A percentile compares a stretch with the other conserved stretches of the same genome.
phyloP scores from a whole-genome alignment of 2,329 filamentous ascomycete species.

The Leptographium procerum region DNA sequence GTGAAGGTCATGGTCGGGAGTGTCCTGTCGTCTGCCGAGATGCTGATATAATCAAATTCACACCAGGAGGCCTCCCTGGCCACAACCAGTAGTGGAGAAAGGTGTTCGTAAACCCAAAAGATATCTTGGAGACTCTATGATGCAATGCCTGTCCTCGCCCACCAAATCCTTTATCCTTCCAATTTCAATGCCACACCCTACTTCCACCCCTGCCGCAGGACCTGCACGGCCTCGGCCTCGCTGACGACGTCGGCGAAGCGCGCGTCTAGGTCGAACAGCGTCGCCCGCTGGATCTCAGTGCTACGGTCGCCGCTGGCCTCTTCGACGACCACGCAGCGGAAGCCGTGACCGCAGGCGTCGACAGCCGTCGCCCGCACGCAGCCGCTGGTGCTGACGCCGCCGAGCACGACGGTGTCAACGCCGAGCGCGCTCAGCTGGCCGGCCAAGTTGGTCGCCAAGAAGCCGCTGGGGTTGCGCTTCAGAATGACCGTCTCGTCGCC shows the following conservation, averaged over 20 bases:
- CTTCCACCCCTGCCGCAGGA: slow-evolving; percentile 14
- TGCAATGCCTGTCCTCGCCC: too few relatives aligned
- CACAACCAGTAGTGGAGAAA: too few relatives aligned
- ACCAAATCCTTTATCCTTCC: too few relatives aligned
- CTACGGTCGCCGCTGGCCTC: slow-evolving; percentile 31
- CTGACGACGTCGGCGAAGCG: slow-evolving; percentile 34
- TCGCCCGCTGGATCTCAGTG: slow-evolving; percentile 29
- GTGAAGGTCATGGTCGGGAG: too few relatives aligned
- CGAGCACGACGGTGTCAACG: slow-evolving; percentile 31
- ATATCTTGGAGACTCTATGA: too few relatives aligned
- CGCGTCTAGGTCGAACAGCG: slow-evolving; percentile 32
- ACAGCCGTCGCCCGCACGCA: slow-evolving; percentile 32
- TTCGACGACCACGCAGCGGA: slow-evolving; percentile 32
- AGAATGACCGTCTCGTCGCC: slow-evolving; percentile 24
- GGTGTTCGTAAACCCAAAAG: too few relatives aligned
- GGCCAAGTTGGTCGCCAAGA: slow-evolving; percentile 32
- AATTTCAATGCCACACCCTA: background rate
- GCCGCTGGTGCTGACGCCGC: slow-evolving; percentile 33
- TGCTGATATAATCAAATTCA: too few relatives aligned
- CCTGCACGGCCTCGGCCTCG: slow-evolving; percentile 27
- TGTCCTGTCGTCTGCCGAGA: too few relatives aligned
- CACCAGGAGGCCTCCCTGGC: too few relatives aligned
- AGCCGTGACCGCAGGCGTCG: slow-evolving; percentile 32
- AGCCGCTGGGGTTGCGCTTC: slow-evolving; percentile 32
- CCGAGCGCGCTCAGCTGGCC: slow-evolving; percentile 24